A percentile compares a stretch with the other conserved stretches of the same genome.
Evolutionary conservation across 306 rosid genomes (phyloP).

Genomic region (Glycine latifolia): DNA sequence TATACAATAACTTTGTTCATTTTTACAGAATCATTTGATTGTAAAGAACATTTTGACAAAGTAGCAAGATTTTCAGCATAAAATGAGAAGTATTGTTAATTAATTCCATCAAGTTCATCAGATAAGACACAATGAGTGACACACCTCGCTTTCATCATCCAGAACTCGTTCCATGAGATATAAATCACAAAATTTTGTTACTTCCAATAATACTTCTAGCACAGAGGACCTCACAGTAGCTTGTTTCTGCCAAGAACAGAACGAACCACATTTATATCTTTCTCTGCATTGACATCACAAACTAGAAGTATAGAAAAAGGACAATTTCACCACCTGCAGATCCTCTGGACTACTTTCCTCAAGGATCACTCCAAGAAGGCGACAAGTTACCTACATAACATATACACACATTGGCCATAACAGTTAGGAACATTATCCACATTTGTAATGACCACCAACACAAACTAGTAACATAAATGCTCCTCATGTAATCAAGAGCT

Average conservation of each 20-base stretch:
- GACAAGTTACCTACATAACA: constrained; percentile 80
- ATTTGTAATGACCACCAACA: constrained; percentile 36
- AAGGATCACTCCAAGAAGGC: constrained; percentile 85
- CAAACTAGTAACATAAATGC: constrained; percentile 11
- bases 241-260: constrained; percentile 69
- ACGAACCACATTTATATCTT: constrained; percentile 41
- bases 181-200: constrained; percentile 87
- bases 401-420: constrained; percentile 19
- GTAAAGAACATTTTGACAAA: background rate
- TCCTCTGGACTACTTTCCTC: constrained; percentile 91
- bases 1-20: constrained; percentile 40
- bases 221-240: constrained; percentile 85
- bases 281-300: constrained; percentile 35
- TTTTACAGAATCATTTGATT: constrained; percentile 3
- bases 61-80: constrained; percentile 30
- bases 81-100: constrained; percentile 20
- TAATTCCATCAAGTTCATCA: constrained; percentile 10
- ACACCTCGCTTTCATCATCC: constrained; percentile 93
- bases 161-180: constrained; percentile 95
- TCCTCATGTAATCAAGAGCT: constrained; percentile 30
- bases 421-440: background rate
- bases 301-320: constrained; percentile 28
- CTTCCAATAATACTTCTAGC: constrained; percentile 84
- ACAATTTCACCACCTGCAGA: constrained; percentile 76
- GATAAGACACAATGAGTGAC: constrained; percentile 30